These are phyloP conservation scores for Viola odorata DNA, from an alignment of 345 rosid species.

Conservation along the genomic window DNA sequence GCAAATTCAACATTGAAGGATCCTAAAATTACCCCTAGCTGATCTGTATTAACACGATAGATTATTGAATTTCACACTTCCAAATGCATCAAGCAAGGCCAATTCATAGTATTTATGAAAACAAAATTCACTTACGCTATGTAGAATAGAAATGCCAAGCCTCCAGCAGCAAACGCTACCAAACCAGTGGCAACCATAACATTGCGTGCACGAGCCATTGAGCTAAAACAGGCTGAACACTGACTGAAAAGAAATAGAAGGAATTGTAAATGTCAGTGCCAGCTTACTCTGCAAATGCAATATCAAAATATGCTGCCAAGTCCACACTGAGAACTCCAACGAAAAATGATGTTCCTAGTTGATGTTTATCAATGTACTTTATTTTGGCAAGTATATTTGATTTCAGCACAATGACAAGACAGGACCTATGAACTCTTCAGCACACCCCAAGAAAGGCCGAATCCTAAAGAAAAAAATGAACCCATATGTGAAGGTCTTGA, in stretches of 20 bases:
- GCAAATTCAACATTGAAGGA: no score
- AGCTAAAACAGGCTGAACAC: background rate
- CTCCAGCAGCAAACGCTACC: slow-evolving; percentile 67
- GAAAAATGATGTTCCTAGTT: no score
- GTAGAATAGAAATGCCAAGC: slow-evolving; percentile 86
- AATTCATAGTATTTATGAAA: background rate
- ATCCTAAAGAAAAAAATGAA: no score
- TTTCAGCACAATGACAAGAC: no score
- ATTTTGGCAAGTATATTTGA: no score
- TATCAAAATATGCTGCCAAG: no score
- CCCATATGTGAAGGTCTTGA: no score
- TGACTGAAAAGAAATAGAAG: background rate
- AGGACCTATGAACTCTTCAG: no score
- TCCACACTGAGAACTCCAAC: no score
- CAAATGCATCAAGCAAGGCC: background rate
- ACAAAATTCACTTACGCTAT: slow-evolving; percentile 58
- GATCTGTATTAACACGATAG: slow-evolving; percentile 1
- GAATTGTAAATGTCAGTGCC: background rate
- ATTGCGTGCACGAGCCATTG: slow-evolving; percentile 60
- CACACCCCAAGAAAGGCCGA: no score
- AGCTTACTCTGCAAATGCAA: background rate
- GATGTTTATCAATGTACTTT: no score
- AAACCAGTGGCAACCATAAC: slow-evolving; percentile 69
- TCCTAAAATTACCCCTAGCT: no score
- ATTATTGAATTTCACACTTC: background rate